Evolutionary conservation across 345 rosid genomes (phyloP).

Genomic region (Camelina hispida): DNA sequence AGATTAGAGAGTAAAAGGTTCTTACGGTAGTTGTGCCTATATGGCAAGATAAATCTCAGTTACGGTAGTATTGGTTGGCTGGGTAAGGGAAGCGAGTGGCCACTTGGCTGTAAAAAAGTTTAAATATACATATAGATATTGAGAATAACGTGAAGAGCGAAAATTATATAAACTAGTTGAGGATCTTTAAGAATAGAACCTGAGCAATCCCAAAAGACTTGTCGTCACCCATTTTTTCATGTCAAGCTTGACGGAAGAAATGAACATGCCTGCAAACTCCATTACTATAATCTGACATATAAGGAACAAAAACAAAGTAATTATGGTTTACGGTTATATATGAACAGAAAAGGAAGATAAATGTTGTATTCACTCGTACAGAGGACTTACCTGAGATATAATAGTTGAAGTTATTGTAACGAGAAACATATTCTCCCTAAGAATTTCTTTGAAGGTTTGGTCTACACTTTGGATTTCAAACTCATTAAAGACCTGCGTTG

Average conservation of each 20-base stretch:
- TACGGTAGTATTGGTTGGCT: not conserved
- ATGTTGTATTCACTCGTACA: not conserved
- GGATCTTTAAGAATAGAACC: conserved; percentile 47
- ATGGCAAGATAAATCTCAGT: not conserved
- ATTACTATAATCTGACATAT: conserved; percentile 57
- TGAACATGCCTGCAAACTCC: conserved; percentile 63
- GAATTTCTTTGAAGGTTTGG: conserved; percentile 60
- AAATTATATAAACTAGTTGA: not conserved
- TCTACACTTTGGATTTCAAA: conserved; percentile 79
- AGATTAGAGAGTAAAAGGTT: not conserved
- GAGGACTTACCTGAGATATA: conserved; percentile 60
- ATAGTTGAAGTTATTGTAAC: conserved; percentile 55
- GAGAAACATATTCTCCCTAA: conserved; percentile 69
- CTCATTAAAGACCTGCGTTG: conserved; percentile 65
- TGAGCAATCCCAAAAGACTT: conserved; percentile 54
- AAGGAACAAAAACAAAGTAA: not conserved
- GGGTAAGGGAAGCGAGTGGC: conserved; percentile 18
- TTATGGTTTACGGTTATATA: not conserved
- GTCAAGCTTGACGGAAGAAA: conserved; percentile 52
- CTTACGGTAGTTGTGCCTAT: not conserved
- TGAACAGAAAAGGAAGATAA: not conserved
- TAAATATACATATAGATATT: not conserved
- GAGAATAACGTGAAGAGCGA: not conserved
- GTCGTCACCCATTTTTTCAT: conserved; percentile 64
- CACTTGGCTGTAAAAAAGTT: conserved; percentile 6